phyloP scores from a whole-genome alignment of 768 basidiomycete genomes.

The Pleurotus giganteus region DNA sequence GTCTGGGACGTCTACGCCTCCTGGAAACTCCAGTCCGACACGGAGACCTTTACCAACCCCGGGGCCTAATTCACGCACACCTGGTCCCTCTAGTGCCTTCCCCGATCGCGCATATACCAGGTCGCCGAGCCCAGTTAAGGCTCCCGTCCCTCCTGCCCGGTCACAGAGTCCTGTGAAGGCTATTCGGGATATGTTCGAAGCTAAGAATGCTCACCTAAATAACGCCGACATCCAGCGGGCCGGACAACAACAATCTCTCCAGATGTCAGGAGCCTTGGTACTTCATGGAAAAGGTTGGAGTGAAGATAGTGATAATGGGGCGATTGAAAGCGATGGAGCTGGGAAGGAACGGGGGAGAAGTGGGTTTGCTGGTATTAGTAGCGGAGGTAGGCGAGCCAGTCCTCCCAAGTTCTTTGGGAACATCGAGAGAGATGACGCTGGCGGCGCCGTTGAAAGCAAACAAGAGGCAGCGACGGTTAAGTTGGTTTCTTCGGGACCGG shows the following conservation, averaged over 20 bases:
- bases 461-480: not conserved
- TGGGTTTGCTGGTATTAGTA: slow-evolving; percentile 4
- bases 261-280: not conserved
- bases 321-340: not conserved
- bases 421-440: not conserved
- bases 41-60: slow-evolving; percentile 2
- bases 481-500: not conserved
- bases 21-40: not conserved
- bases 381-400: slow-evolving; percentile 18
- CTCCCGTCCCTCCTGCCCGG: not conserved
- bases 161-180: slow-evolving; percentile 8
- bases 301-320: slow-evolving; percentile 4
- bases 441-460: not conserved
- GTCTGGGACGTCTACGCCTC: not conserved
- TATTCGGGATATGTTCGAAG: slow-evolving; percentile 6
- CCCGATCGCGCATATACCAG: not conserved
- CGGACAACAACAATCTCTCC: not conserved
- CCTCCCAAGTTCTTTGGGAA: slow-evolving; percentile 20
- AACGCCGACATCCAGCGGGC: not conserved
- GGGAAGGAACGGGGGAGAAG: slow-evolving; percentile 9
- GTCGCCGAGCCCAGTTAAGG: slow-evolving; percentile 2
- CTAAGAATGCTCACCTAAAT: not conserved
- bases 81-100: not conserved
- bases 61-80: not conserved
- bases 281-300: slow-evolving; percentile 7